Evolutionary conservation across 2,329 filamentous ascomycete genomes (phyloP), one percentile per base, ranked within the genome.

Genomic region (Pestalotiopsis sp.): DNA sequence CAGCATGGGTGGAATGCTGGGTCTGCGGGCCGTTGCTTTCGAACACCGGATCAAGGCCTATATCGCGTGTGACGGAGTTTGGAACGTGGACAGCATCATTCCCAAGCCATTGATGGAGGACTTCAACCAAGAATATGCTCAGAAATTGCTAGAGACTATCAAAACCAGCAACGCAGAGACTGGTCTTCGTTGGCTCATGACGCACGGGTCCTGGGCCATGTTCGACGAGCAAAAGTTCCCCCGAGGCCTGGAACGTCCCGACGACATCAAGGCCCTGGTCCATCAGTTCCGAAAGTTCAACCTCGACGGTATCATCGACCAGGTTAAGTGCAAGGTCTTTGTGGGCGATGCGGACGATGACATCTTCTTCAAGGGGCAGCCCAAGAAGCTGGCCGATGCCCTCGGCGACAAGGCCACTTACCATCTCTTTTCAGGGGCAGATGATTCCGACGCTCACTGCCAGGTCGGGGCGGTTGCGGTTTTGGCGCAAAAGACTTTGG

Each of bases 1-100:
- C 66, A 84, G 82, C 1, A 77, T 85, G 59, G 82, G 82, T 4
- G 82, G 82, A 0, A 79, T 76, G 27, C 77, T 84, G 0, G 79
- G 77, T 3, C 72, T 80, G 1, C 78, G 82, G 4, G 83, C 82
- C 0, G 82, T 83, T 0, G 81, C 82, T 0, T 83, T 82, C 69
- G 83, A 85, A 68, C 79, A 77, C 63, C 80, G 83, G 2, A 69
- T 85, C 11, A 74, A 77, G 0, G 83, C 82, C 0, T 73, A 79
- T 4, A 73, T 83, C 62, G 75, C 78, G 41, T 75, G 82, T 31
- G 82, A 83, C 70, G 83, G 81, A 2, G 68, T 84, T 3, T 81
- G 73, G 69, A 75, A 80, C 66, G 64, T 74, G 6, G 58, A 45
- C 0, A 63, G 36, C 36, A 36, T 36, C 25, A 41, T 41, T 12